Conservation (phyloP, 1,139 yeast species). For the Suhomyces bokatorum region DNA sequence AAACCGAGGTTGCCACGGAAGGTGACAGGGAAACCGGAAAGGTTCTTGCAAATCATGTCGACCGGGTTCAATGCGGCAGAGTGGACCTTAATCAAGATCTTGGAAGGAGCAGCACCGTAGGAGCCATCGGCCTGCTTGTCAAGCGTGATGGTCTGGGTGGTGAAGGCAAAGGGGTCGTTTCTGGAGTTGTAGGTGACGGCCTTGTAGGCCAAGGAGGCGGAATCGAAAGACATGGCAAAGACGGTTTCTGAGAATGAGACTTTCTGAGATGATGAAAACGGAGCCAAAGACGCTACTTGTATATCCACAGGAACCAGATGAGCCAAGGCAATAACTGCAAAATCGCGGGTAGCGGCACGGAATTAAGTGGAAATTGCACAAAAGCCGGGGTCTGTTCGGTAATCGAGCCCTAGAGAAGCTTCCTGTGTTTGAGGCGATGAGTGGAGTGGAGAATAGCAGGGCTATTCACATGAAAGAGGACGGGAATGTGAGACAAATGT, state of each 20-base stretch:
- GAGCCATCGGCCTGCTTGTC: slow-evolving; percentile 34
- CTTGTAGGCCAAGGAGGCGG: slow-evolving; percentile 18
- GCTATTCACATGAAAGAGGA: too few species aligned
- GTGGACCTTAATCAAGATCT: slow-evolving; percentile 57
- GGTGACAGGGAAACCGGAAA: slow-evolving; percentile 22
- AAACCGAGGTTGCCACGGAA: slow-evolving; percentile 49
- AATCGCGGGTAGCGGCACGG: not conserved
- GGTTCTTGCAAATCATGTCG: slow-evolving; percentile 52
- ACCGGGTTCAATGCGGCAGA: slow-evolving; percentile 69
- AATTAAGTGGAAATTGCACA: not conserved
- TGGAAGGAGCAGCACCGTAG: slow-evolving; percentile 38
- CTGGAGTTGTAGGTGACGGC: slow-evolving; percentile 21
- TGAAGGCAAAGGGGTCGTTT: slow-evolving; percentile 15
- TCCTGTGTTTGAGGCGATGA: too few species aligned
- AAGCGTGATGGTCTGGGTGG: slow-evolving; percentile 20
- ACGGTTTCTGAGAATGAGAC: not conserved
- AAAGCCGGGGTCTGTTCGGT: not conserved
- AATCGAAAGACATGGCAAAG: slow-evolving; percentile 19
- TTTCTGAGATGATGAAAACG: not conserved
- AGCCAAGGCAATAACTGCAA: not conserved
- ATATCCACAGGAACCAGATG: not conserved
- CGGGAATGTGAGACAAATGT: too few species aligned
- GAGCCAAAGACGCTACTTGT: too few species aligned
- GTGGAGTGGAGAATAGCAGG: too few species aligned
- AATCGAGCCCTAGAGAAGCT: not conserved